These are phyloP conservation scores for Gossypium trilobum DNA, from an alignment of 441 rosid species.

Conservation along the genomic window DNA sequence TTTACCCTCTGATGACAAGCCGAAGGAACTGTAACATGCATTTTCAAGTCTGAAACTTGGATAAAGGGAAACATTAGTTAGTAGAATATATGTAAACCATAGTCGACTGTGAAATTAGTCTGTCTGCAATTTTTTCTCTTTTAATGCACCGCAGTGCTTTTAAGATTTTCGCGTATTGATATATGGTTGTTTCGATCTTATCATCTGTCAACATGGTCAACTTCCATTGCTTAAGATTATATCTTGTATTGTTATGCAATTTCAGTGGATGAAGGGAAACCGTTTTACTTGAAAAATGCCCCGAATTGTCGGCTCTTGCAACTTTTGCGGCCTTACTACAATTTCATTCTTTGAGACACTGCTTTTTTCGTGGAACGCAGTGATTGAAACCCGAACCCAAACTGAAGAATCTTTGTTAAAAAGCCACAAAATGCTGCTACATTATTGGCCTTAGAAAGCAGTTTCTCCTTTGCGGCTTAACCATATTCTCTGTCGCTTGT, in stretches of 20 bases:
- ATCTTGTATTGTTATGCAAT: too few species aligned
- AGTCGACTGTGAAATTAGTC: neutral
- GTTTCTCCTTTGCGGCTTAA: neutral
- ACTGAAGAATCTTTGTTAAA: neutral
- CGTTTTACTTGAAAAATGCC: neutral
- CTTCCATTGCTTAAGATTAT: neutral
- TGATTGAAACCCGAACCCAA: neutral
- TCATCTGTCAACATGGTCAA: neutral
- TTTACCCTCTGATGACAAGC: neutral
- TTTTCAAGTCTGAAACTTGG: constrained; percentile 1
- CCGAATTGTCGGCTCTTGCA: neutral
- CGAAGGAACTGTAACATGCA: constrained; percentile 3
- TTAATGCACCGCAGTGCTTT: neutral
- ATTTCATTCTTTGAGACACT: neutral
- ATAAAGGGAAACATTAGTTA: constrained; percentile 3
- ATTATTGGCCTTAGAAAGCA: neutral
- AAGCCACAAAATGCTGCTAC: neutral
- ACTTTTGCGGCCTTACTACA: neutral
- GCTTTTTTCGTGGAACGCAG: neutral
- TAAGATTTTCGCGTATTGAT: neutral
- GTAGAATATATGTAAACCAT: constrained; percentile 18
- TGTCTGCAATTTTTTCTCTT: neutral
- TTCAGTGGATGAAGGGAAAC: neutral
- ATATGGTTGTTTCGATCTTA: too few species aligned
- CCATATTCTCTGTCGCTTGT: neutral